These are phyloP conservation scores for Agaricus sinodeliciosus DNA, from an alignment of 768 basidiomycete species.

Conservation along the genomic window DNA sequence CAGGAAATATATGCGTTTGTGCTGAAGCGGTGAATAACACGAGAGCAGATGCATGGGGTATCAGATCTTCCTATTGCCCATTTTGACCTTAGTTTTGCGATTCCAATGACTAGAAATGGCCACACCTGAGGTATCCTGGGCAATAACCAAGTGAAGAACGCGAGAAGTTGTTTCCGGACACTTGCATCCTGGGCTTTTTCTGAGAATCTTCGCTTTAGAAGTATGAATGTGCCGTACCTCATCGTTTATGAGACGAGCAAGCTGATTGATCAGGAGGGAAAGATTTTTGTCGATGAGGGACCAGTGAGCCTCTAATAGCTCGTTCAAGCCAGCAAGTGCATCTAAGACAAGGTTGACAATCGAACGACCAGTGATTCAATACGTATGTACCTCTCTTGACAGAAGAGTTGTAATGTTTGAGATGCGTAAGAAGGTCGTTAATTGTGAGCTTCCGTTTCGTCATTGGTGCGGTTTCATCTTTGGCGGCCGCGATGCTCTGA, in stretches of 20 bases:
- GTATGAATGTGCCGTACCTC: conserved; percentile 46
- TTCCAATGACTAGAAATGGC: neutral
- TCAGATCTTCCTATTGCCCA: conserved; percentile 51
- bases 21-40: conserved; percentile 87
- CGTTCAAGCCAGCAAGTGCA: conserved; percentile 64
- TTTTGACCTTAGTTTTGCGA: neutral
- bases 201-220: conserved; percentile 9
- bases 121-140: conserved; percentile 51
- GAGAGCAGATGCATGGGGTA: conserved; percentile 69
- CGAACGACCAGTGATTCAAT: neutral
- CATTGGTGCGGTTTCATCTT: conserved; percentile 50
- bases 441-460: conserved; percentile 75
- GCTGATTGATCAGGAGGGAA: conserved; percentile 48
- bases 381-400: conserved; percentile 56
- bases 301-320: conserved; percentile 62
- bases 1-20: conserved; percentile 92
- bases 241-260: conserved; percentile 72
- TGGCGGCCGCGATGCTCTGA: conserved; percentile 66
- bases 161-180: conserved; percentile 68
- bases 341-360: conserved; percentile 35
- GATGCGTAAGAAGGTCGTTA: conserved; percentile 65
- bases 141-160: conserved; percentile 70
- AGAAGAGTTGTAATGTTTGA: conserved; percentile 80
- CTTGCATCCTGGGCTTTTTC: conserved; percentile 53
- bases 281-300: conserved; percentile 45